Conservation (phyloP, 129 eudicot species). For the Chrysanthemum seticuspe region DNA sequence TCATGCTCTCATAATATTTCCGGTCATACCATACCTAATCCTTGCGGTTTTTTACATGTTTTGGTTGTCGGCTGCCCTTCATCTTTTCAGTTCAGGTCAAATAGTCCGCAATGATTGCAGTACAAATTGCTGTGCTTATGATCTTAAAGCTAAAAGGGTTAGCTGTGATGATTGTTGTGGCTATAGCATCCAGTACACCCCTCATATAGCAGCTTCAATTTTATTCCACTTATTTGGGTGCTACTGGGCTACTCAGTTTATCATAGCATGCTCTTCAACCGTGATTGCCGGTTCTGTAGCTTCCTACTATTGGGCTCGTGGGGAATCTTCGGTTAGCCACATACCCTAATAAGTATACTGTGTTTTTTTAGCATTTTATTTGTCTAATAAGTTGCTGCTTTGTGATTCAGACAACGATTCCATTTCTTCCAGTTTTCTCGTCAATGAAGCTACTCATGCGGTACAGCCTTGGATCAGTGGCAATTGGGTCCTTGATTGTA, state of each 20-base stretch:
- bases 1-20: constrained; percentile 86
- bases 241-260: constrained; percentile 90
- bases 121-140: constrained; percentile 83
- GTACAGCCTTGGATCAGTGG: constrained; percentile 83
- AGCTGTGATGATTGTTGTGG: constrained; percentile 95
- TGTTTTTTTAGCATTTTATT: not conserved
- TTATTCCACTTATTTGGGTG: constrained; percentile 89
- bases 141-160: constrained; percentile 64
- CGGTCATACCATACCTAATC: constrained; percentile 62
- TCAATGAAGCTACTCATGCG: constrained; percentile 91
- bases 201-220: constrained; percentile 82
- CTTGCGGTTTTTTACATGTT: constrained; percentile 90
- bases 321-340: constrained; percentile 74
- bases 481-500: constrained; percentile 80
- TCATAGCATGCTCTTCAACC: constrained; percentile 81
- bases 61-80: constrained; percentile 87
- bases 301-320: constrained; percentile 96
- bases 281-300: constrained; percentile 97
- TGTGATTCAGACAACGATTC: constrained; percentile 67
- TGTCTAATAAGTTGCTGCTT: not conserved
- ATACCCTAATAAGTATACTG: not conserved
- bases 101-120: constrained; percentile 66
- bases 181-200: constrained; percentile 68
- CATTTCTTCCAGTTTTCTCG: constrained; percentile 89
- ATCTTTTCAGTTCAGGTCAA: constrained; percentile 89